Conservation (phyloP, 1,139 yeast genomes). For the Saccharomyces uvarum region DNA sequence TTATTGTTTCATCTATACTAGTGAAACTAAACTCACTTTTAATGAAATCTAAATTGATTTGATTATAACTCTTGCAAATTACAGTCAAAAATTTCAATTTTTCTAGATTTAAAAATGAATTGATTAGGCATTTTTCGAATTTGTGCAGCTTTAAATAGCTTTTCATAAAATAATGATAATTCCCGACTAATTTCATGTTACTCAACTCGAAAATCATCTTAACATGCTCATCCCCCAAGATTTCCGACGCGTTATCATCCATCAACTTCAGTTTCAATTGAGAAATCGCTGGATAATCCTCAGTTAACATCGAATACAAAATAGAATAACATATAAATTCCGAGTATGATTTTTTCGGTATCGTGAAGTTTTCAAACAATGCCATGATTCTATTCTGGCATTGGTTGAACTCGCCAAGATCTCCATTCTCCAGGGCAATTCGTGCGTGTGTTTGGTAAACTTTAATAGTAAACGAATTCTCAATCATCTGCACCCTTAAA, state of each 20-base stretch:
- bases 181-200: conserved; percentile 35
- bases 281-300: conserved; percentile 41
- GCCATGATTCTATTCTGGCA: conserved; percentile 77
- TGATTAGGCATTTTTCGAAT: conserved; percentile 35
- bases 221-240: conserved; percentile 29
- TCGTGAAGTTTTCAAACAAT: conserved; percentile 41
- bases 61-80: conserved; percentile 55
- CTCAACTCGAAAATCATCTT: conserved; percentile 41
- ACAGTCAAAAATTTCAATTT: conserved; percentile 53
- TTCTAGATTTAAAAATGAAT: conserved; percentile 46
- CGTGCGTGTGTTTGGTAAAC: conserved; percentile 86
- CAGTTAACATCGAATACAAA: conserved; percentile 74
- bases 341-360: conserved; percentile 36
- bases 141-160: conserved; percentile 36
- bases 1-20: conserved; percentile 30
- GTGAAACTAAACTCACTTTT: conserved; percentile 42
- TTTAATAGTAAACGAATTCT: conserved; percentile 62
- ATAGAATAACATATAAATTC: conserved; percentile 73
- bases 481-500: conserved; percentile 83
- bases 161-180: conserved; percentile 49
- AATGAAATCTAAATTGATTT: conserved; percentile 43
- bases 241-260: conserved; percentile 15
- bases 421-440: conserved; percentile 74
- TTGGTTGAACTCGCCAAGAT: conserved; percentile 90
- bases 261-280: conserved; percentile 29